Conservation (phyloP, 768 basidiomycete genomes). For the Amanita pallidorosea region DNA sequence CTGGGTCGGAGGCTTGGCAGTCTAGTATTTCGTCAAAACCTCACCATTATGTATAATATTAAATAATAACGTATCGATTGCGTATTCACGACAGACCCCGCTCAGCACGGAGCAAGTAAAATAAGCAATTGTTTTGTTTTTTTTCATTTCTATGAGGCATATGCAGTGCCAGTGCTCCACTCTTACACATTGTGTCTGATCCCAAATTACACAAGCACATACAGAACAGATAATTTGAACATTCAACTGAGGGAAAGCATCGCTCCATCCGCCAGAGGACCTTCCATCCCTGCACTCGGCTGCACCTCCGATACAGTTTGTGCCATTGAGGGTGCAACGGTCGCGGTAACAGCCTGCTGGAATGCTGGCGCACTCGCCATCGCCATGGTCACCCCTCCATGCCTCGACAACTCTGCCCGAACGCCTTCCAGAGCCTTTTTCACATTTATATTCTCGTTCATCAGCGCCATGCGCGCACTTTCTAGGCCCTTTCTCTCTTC, state of each 20-base stretch:
- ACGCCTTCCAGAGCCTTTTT: slow-evolving; percentile 66
- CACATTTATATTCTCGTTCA: slow-evolving; percentile 66
- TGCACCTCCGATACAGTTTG: slow-evolving; percentile 31
- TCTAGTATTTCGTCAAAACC: too few species aligned
- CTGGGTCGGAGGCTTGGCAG: too few species aligned
- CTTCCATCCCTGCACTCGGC: slow-evolving; percentile 39
- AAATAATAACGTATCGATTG: too few species aligned
- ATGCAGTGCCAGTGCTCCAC: too few species aligned
- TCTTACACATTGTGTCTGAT: too few species aligned
- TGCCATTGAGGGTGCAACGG: slow-evolving; percentile 1
- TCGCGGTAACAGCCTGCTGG: not conserved
- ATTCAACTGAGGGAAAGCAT: slow-evolving; percentile 4
- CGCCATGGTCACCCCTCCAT: slow-evolving; percentile 21
- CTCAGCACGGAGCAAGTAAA: too few species aligned
- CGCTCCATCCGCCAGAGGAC: slow-evolving; percentile 43
- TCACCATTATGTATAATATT: too few species aligned
- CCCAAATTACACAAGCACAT: not conserved
- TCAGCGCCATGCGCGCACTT: slow-evolving; percentile 66
- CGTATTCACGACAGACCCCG: too few species aligned
- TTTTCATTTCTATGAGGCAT: too few species aligned
- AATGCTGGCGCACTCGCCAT: not conserved
- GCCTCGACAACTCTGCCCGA: slow-evolving; percentile 50
- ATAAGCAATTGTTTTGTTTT: too few species aligned
- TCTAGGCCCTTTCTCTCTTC: slow-evolving; percentile 83
- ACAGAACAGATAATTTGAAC: not conserved